Conservation (phyloP, 2,329 filamentous ascomycete genomes). For the Chrysoporthe austroafricana region DNA sequence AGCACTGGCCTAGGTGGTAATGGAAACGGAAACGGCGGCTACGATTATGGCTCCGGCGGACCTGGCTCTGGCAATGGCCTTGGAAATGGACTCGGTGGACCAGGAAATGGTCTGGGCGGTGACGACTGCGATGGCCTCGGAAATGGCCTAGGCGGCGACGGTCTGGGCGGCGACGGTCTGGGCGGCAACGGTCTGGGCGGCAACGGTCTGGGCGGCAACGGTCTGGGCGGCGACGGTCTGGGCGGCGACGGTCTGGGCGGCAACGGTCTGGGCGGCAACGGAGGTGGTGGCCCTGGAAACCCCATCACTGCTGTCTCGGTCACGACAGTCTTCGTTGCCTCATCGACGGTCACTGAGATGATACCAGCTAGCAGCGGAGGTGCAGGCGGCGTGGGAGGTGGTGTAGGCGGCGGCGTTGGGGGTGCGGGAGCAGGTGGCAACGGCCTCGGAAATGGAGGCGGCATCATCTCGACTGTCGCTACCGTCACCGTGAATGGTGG, state of each 20-base stretch:
- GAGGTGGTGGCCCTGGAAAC: conserved; percentile 2
- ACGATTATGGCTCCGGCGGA: background rate
- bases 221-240: background rate
- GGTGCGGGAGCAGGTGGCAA: conserved; percentile 15
- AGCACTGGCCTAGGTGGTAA: conserved; percentile 16
- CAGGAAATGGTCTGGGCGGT: background rate
- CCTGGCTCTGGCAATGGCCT: conserved; percentile 10
- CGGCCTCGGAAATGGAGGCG: conserved; percentile 19
- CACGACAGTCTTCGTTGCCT: conserved; percentile 16
- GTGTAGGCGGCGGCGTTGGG: conserved; percentile 14
- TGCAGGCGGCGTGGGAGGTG: conserved; percentile 6
- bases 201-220: conserved; percentile 11
- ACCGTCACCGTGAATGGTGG: conserved; percentile 25
- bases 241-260: conserved; percentile 17
- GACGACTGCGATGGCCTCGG: conserved; percentile 6
- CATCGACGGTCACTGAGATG: conserved; percentile 13
- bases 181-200: conserved; percentile 14
- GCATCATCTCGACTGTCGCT: conserved; percentile 26
- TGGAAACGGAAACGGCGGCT: conserved; percentile 6
- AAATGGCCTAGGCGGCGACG: conserved; percentile 14
- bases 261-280: conserved; percentile 11
- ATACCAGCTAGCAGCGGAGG: conserved; percentile 6
- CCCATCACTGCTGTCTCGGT: conserved; percentile 10
- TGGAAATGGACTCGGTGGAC: conserved; percentile 11
- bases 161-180: conserved; percentile 10